These are phyloP conservation scores for Cutaneotrichosporon dermatis DNA, from an alignment of 1,284 basidiomycete species.

Conservation along the genomic window DNA sequence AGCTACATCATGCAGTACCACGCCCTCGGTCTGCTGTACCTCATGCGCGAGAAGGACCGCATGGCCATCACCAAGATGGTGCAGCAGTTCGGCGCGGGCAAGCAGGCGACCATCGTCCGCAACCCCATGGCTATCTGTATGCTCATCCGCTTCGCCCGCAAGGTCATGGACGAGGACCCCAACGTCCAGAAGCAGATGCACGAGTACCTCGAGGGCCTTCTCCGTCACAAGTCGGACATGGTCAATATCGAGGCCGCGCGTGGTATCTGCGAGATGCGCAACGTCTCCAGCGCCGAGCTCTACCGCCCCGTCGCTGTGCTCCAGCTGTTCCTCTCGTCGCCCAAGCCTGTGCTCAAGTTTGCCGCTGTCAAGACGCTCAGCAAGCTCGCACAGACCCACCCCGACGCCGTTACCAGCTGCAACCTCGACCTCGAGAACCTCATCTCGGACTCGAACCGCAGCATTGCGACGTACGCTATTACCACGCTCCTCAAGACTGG, in stretches of 20 bases:
- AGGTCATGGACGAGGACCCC: slow-evolving; percentile 96
- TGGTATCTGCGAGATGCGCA: slow-evolving; percentile 93
- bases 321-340: slow-evolving; percentile 87
- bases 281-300: slow-evolving; percentile 70
- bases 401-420: slow-evolving; percentile 80
- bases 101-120: slow-evolving; percentile 77
- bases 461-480: slow-evolving; percentile 97
- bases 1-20: slow-evolving; percentile 97
- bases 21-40: slow-evolving; percentile 86
- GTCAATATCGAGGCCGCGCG: slow-evolving; percentile 98
- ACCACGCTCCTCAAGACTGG: slow-evolving; percentile 99
- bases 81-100: slow-evolving; percentile 79
- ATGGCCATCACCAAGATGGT: slow-evolving; percentile 99
- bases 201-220: slow-evolving; percentile 89
- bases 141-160: slow-evolving; percentile 95
- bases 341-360: slow-evolving; percentile 92
- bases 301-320: slow-evolving; percentile 84
- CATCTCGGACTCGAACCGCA: slow-evolving; percentile 93
- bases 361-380: slow-evolving; percentile 95
- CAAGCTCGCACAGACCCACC: slow-evolving; percentile 75
- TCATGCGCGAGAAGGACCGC: slow-evolving; percentile 93
- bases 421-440: slow-evolving; percentile 97
- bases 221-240: slow-evolving; percentile 99
- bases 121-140: slow-evolving; percentile 99
- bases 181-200: slow-evolving; percentile 90